phyloP scores from a whole-genome alignment of 2,329 filamentous ascomycete species.

The Rasamsonia emersonii region DNA sequence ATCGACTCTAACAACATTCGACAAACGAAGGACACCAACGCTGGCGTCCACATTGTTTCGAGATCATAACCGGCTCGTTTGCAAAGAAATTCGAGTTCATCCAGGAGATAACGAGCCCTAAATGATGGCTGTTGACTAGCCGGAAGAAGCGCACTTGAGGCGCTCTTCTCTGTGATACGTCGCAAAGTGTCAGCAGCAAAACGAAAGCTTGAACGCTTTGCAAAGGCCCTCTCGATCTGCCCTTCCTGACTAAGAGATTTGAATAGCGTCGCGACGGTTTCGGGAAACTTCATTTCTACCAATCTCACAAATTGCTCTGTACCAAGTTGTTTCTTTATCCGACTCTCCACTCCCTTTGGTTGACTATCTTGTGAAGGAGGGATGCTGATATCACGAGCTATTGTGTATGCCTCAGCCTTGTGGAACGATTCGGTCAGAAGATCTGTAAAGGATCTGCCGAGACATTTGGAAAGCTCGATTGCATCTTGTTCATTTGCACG shows the following conservation, averaged over 20 bases:
- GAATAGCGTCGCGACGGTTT: constrained; percentile 69
- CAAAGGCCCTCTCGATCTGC: constrained; percentile 59
- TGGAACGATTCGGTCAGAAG: constrained; percentile 63
- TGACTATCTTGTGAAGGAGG: constrained; percentile 35
- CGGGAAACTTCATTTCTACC: constrained; percentile 62
- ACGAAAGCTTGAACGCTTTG: constrained; percentile 49
- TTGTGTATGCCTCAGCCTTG: constrained; percentile 72
- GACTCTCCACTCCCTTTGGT: constrained; percentile 52
- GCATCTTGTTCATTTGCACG: constrained; percentile 60
- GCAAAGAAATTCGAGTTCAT: constrained; percentile 71
- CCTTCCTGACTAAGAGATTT: constrained; percentile 70
- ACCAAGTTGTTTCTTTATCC: constrained; percentile 62
- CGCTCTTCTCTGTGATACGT: constrained; percentile 60
- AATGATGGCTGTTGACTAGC: constrained; percentile 82
- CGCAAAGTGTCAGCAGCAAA: constrained; percentile 57
- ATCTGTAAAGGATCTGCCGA: constrained; percentile 47
- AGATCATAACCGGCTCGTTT: constrained; percentile 59
- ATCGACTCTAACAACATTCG: constrained; percentile 73
- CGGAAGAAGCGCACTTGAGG: constrained; percentile 58
- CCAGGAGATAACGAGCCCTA: constrained; percentile 64
- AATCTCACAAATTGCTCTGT: constrained; percentile 54
- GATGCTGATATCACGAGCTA: constrained; percentile 61
- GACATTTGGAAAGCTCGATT: constrained; percentile 48
- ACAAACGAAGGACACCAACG: constrained; percentile 63
- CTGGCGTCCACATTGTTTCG: constrained; percentile 62